A percentile compares a stretch with the other conserved stretches of the same genome.
These are phyloP conservation scores for Amanita exitialis DNA, from an alignment of 768 basidiomycete species.

Conservation along the genomic window DNA sequence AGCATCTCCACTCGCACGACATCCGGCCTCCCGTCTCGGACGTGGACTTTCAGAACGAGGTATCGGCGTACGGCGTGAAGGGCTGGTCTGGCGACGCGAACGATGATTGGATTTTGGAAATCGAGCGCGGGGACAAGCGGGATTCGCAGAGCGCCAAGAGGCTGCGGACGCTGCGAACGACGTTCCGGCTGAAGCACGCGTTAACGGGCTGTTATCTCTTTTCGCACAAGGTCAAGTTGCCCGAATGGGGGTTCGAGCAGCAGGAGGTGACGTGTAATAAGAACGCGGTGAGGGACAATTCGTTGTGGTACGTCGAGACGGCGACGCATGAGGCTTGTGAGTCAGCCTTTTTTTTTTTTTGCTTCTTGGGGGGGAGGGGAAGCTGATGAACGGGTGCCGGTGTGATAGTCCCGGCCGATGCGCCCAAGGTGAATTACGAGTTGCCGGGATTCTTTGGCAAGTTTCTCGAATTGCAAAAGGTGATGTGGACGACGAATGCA, in stretches of 20 bases:
- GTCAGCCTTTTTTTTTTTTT: constrained; percentile 3
- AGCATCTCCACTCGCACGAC: constrained; percentile 92
- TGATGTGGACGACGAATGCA: constrained; percentile 97
- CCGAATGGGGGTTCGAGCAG: constrained; percentile 96
- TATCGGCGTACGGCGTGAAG: constrained; percentile 85
- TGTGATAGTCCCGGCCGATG: constrained; percentile 52
- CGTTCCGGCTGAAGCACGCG: constrained; percentile 75
- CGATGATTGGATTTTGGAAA: constrained; percentile 89
- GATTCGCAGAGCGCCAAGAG: constrained; percentile 63
- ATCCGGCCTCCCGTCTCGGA: constrained; percentile 91
- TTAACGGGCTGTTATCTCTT: constrained; percentile 94
- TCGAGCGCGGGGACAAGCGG: constrained; percentile 54
- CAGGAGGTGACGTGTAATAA: constrained; percentile 99
- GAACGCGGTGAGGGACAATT: constrained; percentile 84
- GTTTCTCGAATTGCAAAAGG: constrained; percentile 84
- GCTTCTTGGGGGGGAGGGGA: too few relatives aligned
- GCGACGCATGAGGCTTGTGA: constrained; percentile 65
- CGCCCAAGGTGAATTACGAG: constrained; percentile 82
- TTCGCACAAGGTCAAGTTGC: constrained; percentile 95
- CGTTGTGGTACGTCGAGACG: constrained; percentile 92
- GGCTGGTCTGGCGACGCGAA: constrained; percentile 85
- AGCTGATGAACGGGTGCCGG: not conserved
- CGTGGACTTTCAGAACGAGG: constrained; percentile 98
- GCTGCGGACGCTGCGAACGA: constrained; percentile 69
- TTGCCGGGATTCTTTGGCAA: constrained; percentile 85